Base-by-base conservation (phyloP, 2,329 filamentous ascomycete genomes). In the Knoxdaviesia capensis region DNA sequence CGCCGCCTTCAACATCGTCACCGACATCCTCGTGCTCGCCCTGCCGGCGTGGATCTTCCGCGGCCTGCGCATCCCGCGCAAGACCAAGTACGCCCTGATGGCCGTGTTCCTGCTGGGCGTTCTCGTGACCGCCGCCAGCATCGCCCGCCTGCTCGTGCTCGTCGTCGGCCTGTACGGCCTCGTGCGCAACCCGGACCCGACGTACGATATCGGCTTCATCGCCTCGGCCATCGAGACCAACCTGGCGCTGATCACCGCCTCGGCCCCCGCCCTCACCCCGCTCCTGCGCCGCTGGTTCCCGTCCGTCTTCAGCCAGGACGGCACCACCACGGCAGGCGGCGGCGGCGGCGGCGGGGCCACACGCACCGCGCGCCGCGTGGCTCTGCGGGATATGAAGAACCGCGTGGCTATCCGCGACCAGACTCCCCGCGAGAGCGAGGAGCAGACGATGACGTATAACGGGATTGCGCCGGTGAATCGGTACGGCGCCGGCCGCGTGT, bases 1-100 rank as follows among this genome's bases (percentile, higher is more conserved):
- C 7, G 55, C 59, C 3, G 52, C 51, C 1, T 47, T 64, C 10
- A 62, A 58, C 10, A 62, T 65, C 32, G 35, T 62, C 6, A 62
- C 59, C 7, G 63, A 65, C 33, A 47, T 63, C 0, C 46, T 63
- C 38, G 54, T 62, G 5, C 50, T 63, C 6, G 44, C 52, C 1
- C 48, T 66, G 10, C 62, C 62, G 0, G 54, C 63, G 32, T 56
- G 53, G 48, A 59, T 64, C 31, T 64, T 65, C 41, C 41, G 58
- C 6, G 54, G 54, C 5, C 50, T 65, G 10, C 60, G 58, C 34
- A 62, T 65, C 49, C 53, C 54, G 5, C 50, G 47, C 20, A 54
- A 51, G 32, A 53, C 56, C 8, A 63, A 63, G 45, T 48, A 59
- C 8, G 59, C 58, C 1, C 47, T 64, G 5, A 54, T 64, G 36